These are phyloP conservation scores for Bimuria novae-zelandiae DNA, from an alignment of 2,329 filamentous ascomycete species.

Conservation along the genomic window DNA sequence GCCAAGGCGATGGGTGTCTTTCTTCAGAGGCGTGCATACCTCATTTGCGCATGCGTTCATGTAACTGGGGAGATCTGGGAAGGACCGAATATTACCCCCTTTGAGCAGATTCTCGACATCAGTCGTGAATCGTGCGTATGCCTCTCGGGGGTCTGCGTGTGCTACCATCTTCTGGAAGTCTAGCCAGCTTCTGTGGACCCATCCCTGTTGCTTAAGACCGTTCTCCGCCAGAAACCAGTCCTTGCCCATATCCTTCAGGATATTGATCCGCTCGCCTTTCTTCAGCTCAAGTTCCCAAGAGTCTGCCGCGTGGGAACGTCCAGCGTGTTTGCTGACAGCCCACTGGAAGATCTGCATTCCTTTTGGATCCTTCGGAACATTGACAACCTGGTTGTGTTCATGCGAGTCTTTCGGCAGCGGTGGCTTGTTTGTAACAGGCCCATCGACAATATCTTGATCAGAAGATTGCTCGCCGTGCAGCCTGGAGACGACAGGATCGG, in stretches of 20 bases:
- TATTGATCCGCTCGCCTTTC: slow-evolving; percentile 29
- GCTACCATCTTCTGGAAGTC: slow-evolving; percentile 21
- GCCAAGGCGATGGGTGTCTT: slow-evolving; percentile 15
- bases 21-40: slow-evolving; percentile 27
- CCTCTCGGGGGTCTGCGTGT: slow-evolving; percentile 17
- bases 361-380: neutral
- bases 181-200: slow-evolving; percentile 31
- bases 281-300: slow-evolving; percentile 30
- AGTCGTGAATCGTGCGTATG: slow-evolving; percentile 23
- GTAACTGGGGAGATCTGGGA: slow-evolving; percentile 25
- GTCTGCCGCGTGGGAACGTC: slow-evolving; percentile 29
- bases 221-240: slow-evolving; percentile 30
- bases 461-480: slow-evolving; percentile 3
- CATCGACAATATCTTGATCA: neutral
- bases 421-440: too few species aligned
- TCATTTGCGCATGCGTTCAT: slow-evolving; percentile 25
- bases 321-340: slow-evolving; percentile 26
- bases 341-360: slow-evolving; percentile 11
- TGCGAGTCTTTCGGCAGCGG: too few species aligned
- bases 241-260: slow-evolving; percentile 27
- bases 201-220: slow-evolving; percentile 22
- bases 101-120: slow-evolving; percentile 23
- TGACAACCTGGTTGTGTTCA: neutral
- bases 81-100: slow-evolving; percentile 21
- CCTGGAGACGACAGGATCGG: slow-evolving; percentile 19